Base-by-base conservation (phyloP, 169 alveolate genomes). In the Cardiosporidium cionae region DNA sequence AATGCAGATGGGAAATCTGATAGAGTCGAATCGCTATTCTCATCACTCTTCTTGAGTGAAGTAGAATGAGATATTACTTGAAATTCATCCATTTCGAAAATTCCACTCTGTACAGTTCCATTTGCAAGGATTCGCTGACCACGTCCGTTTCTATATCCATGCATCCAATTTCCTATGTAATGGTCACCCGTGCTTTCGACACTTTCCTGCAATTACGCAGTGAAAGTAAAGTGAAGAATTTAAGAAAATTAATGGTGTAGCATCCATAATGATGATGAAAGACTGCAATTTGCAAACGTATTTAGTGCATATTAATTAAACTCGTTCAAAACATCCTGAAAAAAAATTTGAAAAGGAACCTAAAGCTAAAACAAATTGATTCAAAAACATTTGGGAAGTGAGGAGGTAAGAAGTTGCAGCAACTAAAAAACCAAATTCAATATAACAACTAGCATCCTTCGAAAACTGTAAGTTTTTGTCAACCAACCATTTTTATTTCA, bases 81-180 rank as follows among this genome's bases (percentile, higher is more conserved):
- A 16, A 36, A 76, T 58, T 36, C 23, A n/a, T 7, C 78, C 76
- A 9, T 28, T 52, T 4, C 31, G 73, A 25, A 76, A 76, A 23
- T 44, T 3, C 9, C 82, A 75, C 32, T 75, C 76, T 23, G 31
- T 31, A 7, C 34, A 34, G 52, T 63, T 36, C 29, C 77, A 64
- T 9, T 37, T 28, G 1, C 27, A 58, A 9, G 78, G 23, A 37
- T 31, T 2, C 32, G 62, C 2, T 36, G 63, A 25, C 83, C 83
- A 16, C 25, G 34, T 5, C 83, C 83, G 73, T 76, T 74, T 2
- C 62, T 64, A 29, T 34, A 66, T 28, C 83, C 83, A 31, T 28
- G 53, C 5, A 62, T 63, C 83, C 83, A 76, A 27, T 68, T 65
- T 22, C 83, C 83, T 3, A 34, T 22, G 68, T 76, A 72, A 7